Conservation (phyloP, 805 yeast genomes). For the Pichia cabralensis region DNA sequence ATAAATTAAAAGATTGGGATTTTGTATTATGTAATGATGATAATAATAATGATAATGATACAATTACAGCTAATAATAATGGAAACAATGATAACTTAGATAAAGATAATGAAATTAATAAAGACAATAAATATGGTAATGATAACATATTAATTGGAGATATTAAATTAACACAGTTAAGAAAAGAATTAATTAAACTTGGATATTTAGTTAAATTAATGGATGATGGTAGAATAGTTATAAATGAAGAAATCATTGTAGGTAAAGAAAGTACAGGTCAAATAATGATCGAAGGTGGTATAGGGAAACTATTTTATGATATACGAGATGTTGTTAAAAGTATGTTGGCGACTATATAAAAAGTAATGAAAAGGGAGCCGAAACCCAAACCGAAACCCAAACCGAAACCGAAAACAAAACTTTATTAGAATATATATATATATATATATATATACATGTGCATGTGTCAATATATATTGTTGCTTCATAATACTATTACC, state of each 20-base stretch:
- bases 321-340: constrained; percentile 63
- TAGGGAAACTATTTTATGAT: constrained; percentile 52
- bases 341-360: constrained; percentile 63
- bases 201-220: constrained; percentile 77
- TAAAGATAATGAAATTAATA: background rate
- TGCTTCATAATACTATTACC: too few relatives aligned
- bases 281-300: constrained; percentile 70
- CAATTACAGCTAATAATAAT: too few relatives aligned
- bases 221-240: constrained; percentile 87
- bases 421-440: too few relatives aligned
- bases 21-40: constrained; percentile 3
- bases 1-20: constrained; percentile 11
- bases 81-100: too few relatives aligned
- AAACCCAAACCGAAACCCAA: too few relatives aligned
- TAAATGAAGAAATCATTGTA: constrained; percentile 67
- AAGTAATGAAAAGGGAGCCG: too few relatives aligned
- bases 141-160: constrained; percentile 54
- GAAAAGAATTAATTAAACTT: constrained; percentile 43
- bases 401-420: too few relatives aligned
- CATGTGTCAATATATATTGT: too few relatives aligned
- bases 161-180: constrained; percentile 70
- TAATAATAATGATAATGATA: background rate
- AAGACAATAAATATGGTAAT: constrained; percentile 4
- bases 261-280: constrained; percentile 75
- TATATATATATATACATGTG: too few relatives aligned